Percentiles rank a stretch among this genome's conserved stretches.
phyloP scores from a whole-genome alignment of 1,139 yeast species.

The Kodamaea ohmeri region DNA sequence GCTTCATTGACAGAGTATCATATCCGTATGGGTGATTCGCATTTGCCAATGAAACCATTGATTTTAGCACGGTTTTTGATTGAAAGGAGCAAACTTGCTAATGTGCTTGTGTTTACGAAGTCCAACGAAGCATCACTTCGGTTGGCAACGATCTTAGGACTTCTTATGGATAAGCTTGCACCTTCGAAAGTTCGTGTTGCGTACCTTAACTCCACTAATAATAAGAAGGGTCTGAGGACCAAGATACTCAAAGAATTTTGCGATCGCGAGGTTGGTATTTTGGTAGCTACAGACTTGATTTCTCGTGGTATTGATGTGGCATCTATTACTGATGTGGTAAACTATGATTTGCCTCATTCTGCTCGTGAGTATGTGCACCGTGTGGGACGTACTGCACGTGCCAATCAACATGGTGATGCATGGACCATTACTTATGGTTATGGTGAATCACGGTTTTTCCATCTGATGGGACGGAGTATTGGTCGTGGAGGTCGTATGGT shows the following conservation, averaged over 20 bases:
- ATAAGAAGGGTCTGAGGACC: conserved; percentile 40
- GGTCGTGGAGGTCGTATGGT: conserved; percentile 28
- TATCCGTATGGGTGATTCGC: conserved; percentile 52
- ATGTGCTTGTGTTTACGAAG: conserved; percentile 69
- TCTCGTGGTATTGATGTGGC: conserved; percentile 90
- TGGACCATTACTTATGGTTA: conserved; percentile 67
- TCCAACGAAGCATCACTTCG: conserved; percentile 86
- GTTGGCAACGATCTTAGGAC: conserved; percentile 56
- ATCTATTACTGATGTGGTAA: conserved; percentile 71
- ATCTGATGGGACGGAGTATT: conserved; percentile 46
- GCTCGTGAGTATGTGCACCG: conserved; percentile 92
- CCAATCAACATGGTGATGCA: conserved; percentile 74
- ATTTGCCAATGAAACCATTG: conserved; percentile 70
- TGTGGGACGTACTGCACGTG: conserved; percentile 96
- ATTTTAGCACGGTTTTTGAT: conserved; percentile 57
- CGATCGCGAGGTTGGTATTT: conserved; percentile 45
- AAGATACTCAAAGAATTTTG: conserved; percentile 57
- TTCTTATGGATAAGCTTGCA: conserved; percentile 36
- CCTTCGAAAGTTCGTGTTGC: conserved; percentile 18
- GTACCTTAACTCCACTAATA: conserved; percentile 45
- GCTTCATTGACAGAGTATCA: conserved; percentile 49
- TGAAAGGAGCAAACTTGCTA: conserved; percentile 24
- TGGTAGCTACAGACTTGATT: conserved; percentile 88
- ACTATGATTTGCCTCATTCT: conserved; percentile 87
- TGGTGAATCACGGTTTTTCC: conserved; percentile 72